A percentile compares a stretch with the other conserved stretches of the same genome.
Evolutionary conservation across 495 filamentous ascomycete species (phyloP).

Genomic region (Baudoinia panamericana): DNA sequence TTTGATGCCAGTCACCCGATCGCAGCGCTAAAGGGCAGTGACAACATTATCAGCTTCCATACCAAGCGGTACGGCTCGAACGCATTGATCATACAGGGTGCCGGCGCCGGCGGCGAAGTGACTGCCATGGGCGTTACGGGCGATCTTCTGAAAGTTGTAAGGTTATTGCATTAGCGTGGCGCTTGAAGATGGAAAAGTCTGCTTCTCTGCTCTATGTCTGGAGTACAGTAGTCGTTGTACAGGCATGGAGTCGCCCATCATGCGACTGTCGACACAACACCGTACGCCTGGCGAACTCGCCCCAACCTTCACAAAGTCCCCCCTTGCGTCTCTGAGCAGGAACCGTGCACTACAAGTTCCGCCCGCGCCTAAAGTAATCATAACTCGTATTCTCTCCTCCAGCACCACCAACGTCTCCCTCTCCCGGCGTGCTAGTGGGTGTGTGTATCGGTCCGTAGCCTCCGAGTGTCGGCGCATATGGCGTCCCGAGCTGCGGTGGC

Average conservation of each 20-base stretch:
- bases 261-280: too few relatives aligned
- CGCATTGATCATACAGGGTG: constrained; percentile 86
- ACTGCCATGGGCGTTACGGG: constrained; percentile 91
- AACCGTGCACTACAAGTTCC: constrained; percentile 11
- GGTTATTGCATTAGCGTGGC: constrained; percentile 18
- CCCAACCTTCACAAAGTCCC: not conserved
- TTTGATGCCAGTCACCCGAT: constrained; percentile 51
- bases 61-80: constrained; percentile 84
- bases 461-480: constrained; percentile 5
- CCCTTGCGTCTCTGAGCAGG: not conserved
- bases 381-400: constrained; percentile 18
- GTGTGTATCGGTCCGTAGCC: constrained; percentile 10
- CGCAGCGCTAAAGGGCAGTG: constrained; percentile 85
- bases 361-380: constrained; percentile 20
- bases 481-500: constrained; percentile 7
- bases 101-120: constrained; percentile 81
- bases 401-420: not conserved
- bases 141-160: constrained; percentile 76
- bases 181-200: not conserved
- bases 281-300: too few relatives aligned
- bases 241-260: too few relatives aligned
- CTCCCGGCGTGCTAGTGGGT: constrained; percentile 5
- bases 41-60: constrained; percentile 97
- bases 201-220: too few relatives aligned
- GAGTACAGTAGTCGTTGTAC: too few relatives aligned